These are phyloP conservation scores for Apophysomyces trapeziformis DNA, from an alignment of 371 early-diverging fungal species.

Conservation along the genomic window DNA sequence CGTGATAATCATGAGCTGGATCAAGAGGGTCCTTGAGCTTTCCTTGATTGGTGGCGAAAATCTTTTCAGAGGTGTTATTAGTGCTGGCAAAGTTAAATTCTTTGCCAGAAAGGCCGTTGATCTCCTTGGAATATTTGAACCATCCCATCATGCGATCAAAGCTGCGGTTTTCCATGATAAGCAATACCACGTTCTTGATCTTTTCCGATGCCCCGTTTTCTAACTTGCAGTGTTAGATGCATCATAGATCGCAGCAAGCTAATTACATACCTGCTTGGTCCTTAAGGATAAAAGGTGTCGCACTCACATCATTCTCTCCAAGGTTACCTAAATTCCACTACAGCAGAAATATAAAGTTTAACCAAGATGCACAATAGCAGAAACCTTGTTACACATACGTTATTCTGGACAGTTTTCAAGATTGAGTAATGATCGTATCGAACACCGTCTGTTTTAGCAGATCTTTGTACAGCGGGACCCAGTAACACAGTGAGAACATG, in stretches of 20 bases:
- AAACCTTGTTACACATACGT: conserved; percentile 13
- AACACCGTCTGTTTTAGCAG: conserved; percentile 14
- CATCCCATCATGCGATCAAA: conserved; percentile 43
- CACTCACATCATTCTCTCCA: conserved; percentile 20
- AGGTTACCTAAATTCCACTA: conserved; percentile 36
- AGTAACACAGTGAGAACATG: conserved; percentile 38
- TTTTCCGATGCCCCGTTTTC: conserved; percentile 31
- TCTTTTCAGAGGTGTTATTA: conserved; percentile 20
- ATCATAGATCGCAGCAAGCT: neutral
- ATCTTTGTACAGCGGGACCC: conserved; percentile 35
- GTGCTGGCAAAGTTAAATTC: conserved; percentile 28
- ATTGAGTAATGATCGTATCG: conserved; percentile 18
- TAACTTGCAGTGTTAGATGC: neutral
- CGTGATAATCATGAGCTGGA: conserved; percentile 25
- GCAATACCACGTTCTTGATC: conserved; percentile 40
- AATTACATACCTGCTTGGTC: conserved; percentile 10
- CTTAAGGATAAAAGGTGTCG: conserved; percentile 18
- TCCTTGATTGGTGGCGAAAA: conserved; percentile 28
- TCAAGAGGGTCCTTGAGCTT: conserved; percentile 31
- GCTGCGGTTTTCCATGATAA: conserved; percentile 45
- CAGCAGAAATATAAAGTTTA: neutral
- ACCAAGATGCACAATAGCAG: neutral
- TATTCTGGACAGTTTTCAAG: conserved; percentile 16
- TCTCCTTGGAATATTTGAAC: conserved; percentile 28
- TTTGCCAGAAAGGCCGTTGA: conserved; percentile 28